Conservation (phyloP, 805 yeast species). For the Clavispora santaluciae region DNA sequence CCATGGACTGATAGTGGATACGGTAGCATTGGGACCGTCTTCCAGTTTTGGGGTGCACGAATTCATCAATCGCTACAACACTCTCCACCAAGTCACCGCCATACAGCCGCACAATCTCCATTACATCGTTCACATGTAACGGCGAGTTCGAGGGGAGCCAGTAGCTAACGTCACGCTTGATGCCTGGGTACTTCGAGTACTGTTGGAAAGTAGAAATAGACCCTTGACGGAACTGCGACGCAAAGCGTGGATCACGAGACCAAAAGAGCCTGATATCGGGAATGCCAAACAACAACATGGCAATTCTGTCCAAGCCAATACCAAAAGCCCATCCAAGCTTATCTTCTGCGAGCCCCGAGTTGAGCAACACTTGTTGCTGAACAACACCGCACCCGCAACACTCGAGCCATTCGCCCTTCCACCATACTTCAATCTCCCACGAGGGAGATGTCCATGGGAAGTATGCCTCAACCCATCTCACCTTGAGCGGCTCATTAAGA, state of each 20-base stretch:
- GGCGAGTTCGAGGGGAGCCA: conserved; percentile 60
- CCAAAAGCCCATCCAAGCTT: conserved; percentile 97
- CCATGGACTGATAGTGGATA: conserved; percentile 93
- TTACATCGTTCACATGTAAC: conserved; percentile 83
- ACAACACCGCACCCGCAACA: conserved; percentile 96
- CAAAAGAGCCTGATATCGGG: conserved; percentile 95
- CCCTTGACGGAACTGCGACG: conserved; percentile 63
- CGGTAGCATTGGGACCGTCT: conserved; percentile 81
- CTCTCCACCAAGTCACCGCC: conserved; percentile 90
- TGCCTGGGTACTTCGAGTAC: conserved; percentile 86
- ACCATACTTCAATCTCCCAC: conserved; percentile 98
- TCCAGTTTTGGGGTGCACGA: conserved; percentile 78
- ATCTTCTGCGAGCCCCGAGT: conserved; percentile 57
- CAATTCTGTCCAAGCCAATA: conserved; percentile 88
- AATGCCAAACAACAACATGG: conserved; percentile 91
- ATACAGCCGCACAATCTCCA: conserved; percentile 81
- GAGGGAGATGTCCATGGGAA: conserved; percentile 99
- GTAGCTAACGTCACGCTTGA: conserved; percentile 83
- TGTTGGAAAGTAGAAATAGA: conserved; percentile 72
- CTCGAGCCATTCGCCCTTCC: conserved; percentile 98
- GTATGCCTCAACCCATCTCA: conserved; percentile 91
- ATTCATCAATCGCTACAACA: conserved; percentile 76
- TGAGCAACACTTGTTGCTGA: conserved; percentile 66
- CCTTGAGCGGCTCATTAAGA: conserved; percentile 68
- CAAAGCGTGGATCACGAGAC: conserved; percentile 77